Conservation (phyloP, 129 eudicot genomes). For the Daucus carota region DH1_v3.0 NC_030386.2:6014501-6015000, state of each 20-base stretch:
- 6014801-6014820: neutral
- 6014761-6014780: neutral
- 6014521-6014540: too few relatives aligned
- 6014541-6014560: too few relatives aligned
- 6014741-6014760: neutral
- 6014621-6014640: too few relatives aligned
- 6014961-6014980: neutral
- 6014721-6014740: neutral
- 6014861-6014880: neutral
- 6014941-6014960: neutral
- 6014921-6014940: neutral
- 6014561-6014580: too few relatives aligned
- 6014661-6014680: too few relatives aligned
- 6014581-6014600: too few relatives aligned
- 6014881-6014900: neutral
- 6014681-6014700: neutral
- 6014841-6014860: neutral
- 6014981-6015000: neutral
- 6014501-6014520: too few relatives aligned
- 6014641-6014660: too few relatives aligned
- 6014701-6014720: neutral
- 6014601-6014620: too few relatives aligned
- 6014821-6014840: conserved; percentile 1
- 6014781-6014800: neutral
- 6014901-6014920: neutral